Conservation (phyloP, 768 basidiomycete genomes). For the Leccinellum rugosiceps region DNA sequence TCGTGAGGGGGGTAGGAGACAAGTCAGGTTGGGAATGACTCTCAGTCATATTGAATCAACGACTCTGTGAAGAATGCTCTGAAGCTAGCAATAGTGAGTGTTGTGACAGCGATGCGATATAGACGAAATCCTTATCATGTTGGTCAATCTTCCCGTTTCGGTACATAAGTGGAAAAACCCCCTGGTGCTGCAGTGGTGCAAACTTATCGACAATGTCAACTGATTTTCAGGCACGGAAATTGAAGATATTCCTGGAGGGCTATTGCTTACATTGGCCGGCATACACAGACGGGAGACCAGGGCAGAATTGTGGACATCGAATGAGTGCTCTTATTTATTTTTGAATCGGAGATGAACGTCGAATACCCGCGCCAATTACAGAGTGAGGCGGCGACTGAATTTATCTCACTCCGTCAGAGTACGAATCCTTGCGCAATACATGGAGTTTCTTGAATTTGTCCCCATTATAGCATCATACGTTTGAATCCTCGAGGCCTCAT, state of each 20-base stretch:
- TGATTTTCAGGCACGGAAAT: not conserved
- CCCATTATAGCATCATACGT: too few species aligned
- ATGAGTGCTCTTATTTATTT: too few species aligned
- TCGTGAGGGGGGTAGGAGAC: not conserved
- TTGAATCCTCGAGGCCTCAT: too few species aligned
- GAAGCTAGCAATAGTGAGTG: not conserved
- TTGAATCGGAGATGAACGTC: not conserved
- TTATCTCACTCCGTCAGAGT: too few species aligned
- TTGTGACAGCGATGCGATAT: not conserved
- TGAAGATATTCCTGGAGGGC: not conserved
- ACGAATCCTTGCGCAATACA: too few species aligned
- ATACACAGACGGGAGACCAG: not conserved
- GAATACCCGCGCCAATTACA: too few species aligned
- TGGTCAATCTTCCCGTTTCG: not conserved
- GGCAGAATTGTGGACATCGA: too few species aligned
- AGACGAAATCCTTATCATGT: not conserved
- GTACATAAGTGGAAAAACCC: not conserved
- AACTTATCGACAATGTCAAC: not conserved
- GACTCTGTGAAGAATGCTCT: not conserved
- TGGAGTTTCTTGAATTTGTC: too few species aligned
- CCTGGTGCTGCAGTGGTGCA: too few species aligned
- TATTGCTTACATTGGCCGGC: not conserved
- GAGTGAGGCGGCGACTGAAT: not conserved
- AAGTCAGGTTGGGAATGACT: not conserved
- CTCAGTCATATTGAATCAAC: constrained; percentile 4